Percentiles rank a stretch among this genome's conserved stretches.
Evolutionary conservation across 305 asterid species (phyloP).

Genomic region (Solanum hybrid): DNA sequence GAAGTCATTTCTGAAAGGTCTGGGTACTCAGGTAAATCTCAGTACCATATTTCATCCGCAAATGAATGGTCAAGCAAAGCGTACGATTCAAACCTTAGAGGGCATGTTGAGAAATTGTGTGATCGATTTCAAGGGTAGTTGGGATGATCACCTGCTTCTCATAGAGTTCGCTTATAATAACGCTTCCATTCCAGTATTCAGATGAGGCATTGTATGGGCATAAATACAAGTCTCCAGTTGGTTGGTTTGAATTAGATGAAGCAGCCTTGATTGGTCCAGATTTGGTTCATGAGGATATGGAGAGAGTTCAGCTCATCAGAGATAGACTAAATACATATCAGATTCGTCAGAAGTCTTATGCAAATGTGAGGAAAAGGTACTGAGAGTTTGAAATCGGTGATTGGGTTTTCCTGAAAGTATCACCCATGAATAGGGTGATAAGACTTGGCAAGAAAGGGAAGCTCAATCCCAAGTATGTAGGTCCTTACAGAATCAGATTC

Average conservation of each 20-base stretch:
- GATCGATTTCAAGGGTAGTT: background rate
- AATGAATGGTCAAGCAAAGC: background rate
- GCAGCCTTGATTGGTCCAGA: background rate
- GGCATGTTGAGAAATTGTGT: too few relatives aligned
- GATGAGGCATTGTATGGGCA: background rate
- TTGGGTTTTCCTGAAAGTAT: background rate
- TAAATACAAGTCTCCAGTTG: background rate
- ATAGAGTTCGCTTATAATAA: background rate
- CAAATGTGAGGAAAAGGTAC: background rate
- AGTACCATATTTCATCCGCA: too few relatives aligned
- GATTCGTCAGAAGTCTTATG: background rate
- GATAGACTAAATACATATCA: background rate
- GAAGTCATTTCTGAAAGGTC: too few relatives aligned
- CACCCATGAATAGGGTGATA: background rate
- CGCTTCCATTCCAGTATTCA: accelerated
- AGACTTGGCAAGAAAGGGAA: background rate
- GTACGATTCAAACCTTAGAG: background rate
- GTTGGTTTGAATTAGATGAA: background rate
- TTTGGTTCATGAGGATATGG: background rate
- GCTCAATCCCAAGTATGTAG: background rate
- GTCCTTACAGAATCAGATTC: background rate
- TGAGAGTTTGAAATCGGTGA: background rate
- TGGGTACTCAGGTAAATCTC: too few relatives aligned
- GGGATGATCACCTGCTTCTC: background rate
- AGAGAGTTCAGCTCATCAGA: background rate